phyloP scores from a whole-genome alignment of 1,139 yeast genomes.

The Taphrina populina region DNA sequence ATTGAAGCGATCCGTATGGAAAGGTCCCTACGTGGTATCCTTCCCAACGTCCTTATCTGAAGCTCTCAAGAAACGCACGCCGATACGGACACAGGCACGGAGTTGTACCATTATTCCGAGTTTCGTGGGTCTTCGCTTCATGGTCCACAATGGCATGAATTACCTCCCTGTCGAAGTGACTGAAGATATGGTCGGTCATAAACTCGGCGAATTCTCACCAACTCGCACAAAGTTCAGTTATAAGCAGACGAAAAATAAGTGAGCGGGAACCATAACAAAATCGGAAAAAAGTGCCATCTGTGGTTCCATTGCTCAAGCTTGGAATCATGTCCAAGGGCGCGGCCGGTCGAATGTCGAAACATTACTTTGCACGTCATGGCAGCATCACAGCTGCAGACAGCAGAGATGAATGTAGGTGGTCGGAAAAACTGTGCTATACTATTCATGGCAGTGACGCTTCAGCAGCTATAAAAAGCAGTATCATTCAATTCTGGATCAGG shows the following conservation, averaged over 20 bases:
- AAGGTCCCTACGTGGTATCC: conserved; percentile 93
- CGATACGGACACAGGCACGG: conserved; percentile 91
- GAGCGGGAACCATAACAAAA: too few relatives aligned
- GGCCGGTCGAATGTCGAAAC: too few relatives aligned
- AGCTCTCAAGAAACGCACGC: conserved; percentile 75
- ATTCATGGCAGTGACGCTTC: too few relatives aligned
- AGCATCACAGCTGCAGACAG: too few relatives aligned
- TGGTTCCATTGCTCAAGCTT: too few relatives aligned
- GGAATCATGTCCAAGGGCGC: too few relatives aligned
- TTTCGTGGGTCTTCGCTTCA: conserved; percentile 78
- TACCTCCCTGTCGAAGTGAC: conserved; percentile 83
- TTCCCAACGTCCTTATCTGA: conserved; percentile 68
- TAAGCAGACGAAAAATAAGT: conserved; percentile 33
- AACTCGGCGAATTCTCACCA: conserved; percentile 91
- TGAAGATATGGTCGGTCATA: conserved; percentile 97
- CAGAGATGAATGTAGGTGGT: too few relatives aligned
- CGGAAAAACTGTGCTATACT: too few relatives aligned
- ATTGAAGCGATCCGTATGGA: conserved; percentile 76
- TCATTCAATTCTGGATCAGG: too few relatives aligned
- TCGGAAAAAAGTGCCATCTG: too few relatives aligned
- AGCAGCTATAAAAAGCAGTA: too few relatives aligned
- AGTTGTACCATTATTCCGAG: conserved; percentile 92
- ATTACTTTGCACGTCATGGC: too few relatives aligned
- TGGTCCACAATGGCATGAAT: conserved; percentile 93
- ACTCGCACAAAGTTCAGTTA: conserved; percentile 55